phyloP scores from a whole-genome alignment of 441 rosid species.

The Raphanus hybrid region DNA sequence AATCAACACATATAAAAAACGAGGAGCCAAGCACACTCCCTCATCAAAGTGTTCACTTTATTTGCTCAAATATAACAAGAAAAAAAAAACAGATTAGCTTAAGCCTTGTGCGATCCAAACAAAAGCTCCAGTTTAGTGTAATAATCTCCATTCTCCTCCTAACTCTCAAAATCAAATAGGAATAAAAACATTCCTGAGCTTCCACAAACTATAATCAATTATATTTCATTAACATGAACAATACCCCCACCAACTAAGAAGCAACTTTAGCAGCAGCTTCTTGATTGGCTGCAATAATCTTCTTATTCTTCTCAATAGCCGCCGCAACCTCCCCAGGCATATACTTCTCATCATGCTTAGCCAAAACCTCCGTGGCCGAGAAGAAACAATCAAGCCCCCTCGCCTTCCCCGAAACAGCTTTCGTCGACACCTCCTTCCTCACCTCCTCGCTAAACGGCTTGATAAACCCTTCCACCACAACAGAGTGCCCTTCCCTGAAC shows the following conservation, averaged over 20 bases:
- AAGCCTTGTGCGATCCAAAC: constrained; percentile 29
- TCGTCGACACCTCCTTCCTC: constrained; percentile 54
- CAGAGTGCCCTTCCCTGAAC: constrained; percentile 94
- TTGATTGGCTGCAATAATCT: constrained; percentile 54
- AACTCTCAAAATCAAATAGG: constrained; percentile 24
- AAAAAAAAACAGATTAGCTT: constrained; percentile 21
- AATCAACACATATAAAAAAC: background rate
- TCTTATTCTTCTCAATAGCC: constrained; percentile 93
- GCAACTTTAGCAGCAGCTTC: constrained; percentile 44
- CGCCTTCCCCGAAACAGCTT: constrained; percentile 71
- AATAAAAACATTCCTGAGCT: constrained; percentile 15
- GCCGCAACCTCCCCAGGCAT: constrained; percentile 95
- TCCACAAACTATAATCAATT: constrained; percentile 17
- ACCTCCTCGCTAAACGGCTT: constrained; percentile 71
- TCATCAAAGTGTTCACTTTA: background rate
- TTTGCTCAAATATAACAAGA: background rate
- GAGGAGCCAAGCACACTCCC: background rate
- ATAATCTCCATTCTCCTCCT: constrained; percentile 17
- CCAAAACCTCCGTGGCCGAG: constrained; percentile 84
- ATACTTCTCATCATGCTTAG: constrained; percentile 98
- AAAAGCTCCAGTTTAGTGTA: constrained; percentile 33
- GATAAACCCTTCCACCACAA: constrained; percentile 90
- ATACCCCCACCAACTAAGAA: constrained; percentile 39
- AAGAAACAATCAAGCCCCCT: constrained; percentile 70
- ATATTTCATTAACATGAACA: background rate